These are phyloP conservation scores for Phycomyces nitens DNA, from an alignment of 192 early-diverging fungal genomes.

Conservation along the genomic window DNA sequence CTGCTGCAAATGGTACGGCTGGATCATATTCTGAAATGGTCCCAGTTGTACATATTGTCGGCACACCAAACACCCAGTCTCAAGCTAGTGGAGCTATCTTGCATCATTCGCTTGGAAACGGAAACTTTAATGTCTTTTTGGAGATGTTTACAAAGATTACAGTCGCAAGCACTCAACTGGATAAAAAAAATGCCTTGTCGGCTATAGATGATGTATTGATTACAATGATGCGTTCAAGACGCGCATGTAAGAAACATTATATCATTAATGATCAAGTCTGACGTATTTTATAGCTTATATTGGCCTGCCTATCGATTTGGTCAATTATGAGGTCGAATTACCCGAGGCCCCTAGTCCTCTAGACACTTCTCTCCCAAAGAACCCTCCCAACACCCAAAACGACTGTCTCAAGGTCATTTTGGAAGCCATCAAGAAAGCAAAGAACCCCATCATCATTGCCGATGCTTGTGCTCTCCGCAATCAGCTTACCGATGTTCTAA, in stretches of 20 bases:
- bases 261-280: background rate
- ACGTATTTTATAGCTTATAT: conserved; percentile 31
- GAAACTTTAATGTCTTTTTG: conserved; percentile 43
- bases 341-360: conserved; percentile 27
- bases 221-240: conserved; percentile 23
- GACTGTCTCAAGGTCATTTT: conserved; percentile 34
- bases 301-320: conserved; percentile 42
- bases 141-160: conserved; percentile 45
- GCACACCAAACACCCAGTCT: conserved; percentile 43
- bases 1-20: conserved; percentile 42
- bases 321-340: conserved; percentile 16
- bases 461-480: conserved; percentile 43
- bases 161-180: conserved; percentile 34
- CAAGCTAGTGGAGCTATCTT: conserved; percentile 44
- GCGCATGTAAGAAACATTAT: conserved; percentile 19
- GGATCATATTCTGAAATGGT: conserved; percentile 49
- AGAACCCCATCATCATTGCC: conserved; percentile 41
- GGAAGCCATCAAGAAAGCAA: conserved; percentile 27
- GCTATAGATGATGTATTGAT: conserved; percentile 42
- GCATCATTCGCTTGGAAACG: conserved; percentile 52
- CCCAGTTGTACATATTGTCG: conserved; percentile 51
- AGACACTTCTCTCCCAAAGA: conserved; percentile 17
- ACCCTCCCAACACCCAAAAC: conserved; percentile 29
- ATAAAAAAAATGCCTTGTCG: conserved; percentile 26
- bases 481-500: conserved; percentile 11